Conservation (phyloP, 2,329 filamentous ascomycete genomes). For the Leptographium flavum region DNA sequence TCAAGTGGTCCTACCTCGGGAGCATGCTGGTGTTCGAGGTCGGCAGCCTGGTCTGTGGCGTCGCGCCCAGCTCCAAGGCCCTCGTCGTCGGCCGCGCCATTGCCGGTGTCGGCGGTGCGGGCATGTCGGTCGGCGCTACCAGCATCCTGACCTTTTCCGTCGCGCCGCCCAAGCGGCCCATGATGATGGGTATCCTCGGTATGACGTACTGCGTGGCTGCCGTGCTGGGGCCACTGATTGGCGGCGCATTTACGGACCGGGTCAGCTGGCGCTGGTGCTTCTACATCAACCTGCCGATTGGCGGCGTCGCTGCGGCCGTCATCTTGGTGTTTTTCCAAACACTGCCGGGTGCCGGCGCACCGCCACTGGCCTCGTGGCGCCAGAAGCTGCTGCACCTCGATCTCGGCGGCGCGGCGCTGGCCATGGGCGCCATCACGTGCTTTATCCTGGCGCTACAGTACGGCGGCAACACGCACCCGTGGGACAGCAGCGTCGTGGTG, state of each 20-base stretch:
- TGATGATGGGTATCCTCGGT: constrained; percentile 20
- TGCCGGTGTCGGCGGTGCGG: constrained; percentile 19
- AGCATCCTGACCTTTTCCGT: constrained; percentile 19
- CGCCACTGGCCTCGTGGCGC: neutral
- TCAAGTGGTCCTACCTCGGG: constrained; percentile 20
- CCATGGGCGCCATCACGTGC: constrained; percentile 17
- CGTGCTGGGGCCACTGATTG: constrained; percentile 13
- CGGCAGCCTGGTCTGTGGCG: constrained; percentile 21
- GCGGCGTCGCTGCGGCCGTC: constrained; percentile 13
- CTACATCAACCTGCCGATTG: constrained; percentile 19
- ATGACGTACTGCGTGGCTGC: constrained; percentile 27
- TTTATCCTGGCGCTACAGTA: constrained; percentile 27
- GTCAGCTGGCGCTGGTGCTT: constrained; percentile 21
- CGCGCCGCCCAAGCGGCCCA: constrained; percentile 10
- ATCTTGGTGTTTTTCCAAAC: constrained; percentile 10
- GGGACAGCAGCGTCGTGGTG: constrained; percentile 19
- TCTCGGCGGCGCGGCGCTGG: constrained; percentile 1
- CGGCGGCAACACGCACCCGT: constrained; percentile 23
- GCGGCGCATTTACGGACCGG: constrained; percentile 14
- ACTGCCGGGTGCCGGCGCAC: neutral
- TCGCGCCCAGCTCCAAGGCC: constrained; percentile 11
- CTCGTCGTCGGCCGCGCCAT: constrained; percentile 14
- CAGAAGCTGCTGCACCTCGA: constrained; percentile 4
- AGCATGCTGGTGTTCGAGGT: constrained; percentile 22
- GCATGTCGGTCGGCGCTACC: constrained; percentile 23